Conservation (phyloP, 345 rosid genomes). For the Dimocarpus longan region DNA sequence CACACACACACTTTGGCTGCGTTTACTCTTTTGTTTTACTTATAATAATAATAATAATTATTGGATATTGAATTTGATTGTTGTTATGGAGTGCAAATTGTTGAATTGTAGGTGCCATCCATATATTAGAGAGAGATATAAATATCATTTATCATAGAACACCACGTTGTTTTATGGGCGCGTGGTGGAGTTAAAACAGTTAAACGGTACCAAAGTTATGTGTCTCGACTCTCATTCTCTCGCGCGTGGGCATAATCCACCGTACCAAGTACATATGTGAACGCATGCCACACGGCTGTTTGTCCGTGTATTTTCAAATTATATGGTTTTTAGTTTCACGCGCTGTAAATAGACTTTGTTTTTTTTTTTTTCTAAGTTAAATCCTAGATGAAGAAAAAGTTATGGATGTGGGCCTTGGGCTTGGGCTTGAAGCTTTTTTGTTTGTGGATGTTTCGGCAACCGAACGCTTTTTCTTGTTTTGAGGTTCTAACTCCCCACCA, state of each 20-base stretch:
- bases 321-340: not conserved
- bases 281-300: slow-evolving; percentile 10
- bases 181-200: slow-evolving; percentile 15
- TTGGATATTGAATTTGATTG: not conserved
- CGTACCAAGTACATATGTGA: not conserved
- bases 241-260: slow-evolving; percentile 12
- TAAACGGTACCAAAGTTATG: slow-evolving; percentile 4
- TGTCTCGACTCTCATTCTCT: not conserved
- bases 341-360: slow-evolving; percentile 7
- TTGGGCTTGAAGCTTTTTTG: slow-evolving; percentile 6
- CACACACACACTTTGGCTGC: not conserved
- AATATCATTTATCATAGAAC: too few relatives aligned
- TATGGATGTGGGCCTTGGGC: not conserved
- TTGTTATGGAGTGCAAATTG: too few relatives aligned
- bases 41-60: not conserved
- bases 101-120: not conserved
- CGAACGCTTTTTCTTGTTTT: not conserved
- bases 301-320: not conserved
- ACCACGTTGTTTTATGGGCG: slow-evolving; percentile 11
- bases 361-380: not conserved
- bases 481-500: not conserved
- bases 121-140: not conserved
- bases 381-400: too few relatives aligned
- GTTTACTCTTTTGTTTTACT: not conserved
- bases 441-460: not conserved